phyloP scores from a whole-genome alignment of 768 basidiomycete genomes.

The Mycena belliarum region DNA sequence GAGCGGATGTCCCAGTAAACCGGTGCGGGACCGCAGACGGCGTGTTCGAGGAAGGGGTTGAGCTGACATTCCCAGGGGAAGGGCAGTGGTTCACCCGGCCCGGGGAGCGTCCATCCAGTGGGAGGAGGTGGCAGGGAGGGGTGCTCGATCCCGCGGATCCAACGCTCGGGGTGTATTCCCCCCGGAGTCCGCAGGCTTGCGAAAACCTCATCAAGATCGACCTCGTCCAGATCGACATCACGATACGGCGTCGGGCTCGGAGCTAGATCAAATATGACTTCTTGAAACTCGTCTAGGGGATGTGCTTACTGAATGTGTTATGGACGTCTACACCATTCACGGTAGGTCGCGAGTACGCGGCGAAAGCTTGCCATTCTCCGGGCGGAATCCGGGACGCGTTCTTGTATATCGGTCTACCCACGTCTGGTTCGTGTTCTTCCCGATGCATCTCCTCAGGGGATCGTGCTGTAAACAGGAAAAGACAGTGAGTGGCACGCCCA shows the following conservation, averaged over 20 bases:
- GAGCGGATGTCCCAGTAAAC: constrained; percentile 50
- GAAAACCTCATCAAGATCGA: constrained; percentile 34
- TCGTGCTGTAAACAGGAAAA: background rate
- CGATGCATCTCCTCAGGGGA: background rate
- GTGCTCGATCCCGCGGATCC: constrained; percentile 50
- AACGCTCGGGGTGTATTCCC: constrained; percentile 43
- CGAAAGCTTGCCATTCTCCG: constrained; percentile 16
- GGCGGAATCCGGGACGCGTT: background rate
- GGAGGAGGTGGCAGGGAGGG: constrained; percentile 53
- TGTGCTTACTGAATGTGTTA: constrained; percentile 18
- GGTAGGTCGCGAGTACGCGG: constrained; percentile 8
- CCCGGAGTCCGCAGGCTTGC: constrained; percentile 32
- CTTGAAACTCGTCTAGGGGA: no score
- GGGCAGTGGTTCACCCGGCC: constrained; percentile 37
- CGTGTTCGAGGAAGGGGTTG: constrained; percentile 57
- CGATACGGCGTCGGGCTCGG: constrained; percentile 15
- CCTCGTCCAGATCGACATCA: background rate
- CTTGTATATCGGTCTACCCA: background rate
- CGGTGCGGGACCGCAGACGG: constrained; percentile 38
- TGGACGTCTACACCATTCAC: constrained; percentile 14
- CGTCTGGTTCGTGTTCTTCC: no score
- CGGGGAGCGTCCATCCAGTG: constrained; percentile 42
- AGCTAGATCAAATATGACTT: background rate
- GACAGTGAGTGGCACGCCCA: background rate
- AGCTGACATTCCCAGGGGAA: constrained; percentile 54